These are phyloP conservation scores for Kluyveromyces wickerhamii DNA, from an alignment of 805 yeast genomes.

Conservation along the genomic window DNA sequence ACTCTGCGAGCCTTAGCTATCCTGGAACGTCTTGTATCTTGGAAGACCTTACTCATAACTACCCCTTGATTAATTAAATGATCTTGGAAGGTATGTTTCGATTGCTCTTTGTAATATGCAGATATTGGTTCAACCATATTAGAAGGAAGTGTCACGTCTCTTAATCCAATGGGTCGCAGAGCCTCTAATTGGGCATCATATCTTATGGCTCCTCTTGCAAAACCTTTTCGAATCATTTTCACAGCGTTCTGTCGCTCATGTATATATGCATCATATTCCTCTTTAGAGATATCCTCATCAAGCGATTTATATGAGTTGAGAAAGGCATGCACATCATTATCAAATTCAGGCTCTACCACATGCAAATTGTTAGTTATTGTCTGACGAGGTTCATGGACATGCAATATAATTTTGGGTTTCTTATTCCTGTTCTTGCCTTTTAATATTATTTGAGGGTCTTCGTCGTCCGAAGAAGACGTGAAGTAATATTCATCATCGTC, in stretches of 20 bases:
- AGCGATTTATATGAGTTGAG: conserved; percentile 50
- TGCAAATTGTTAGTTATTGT: conserved; percentile 56
- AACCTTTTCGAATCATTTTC: conserved; percentile 39
- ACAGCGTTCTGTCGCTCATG: conserved; percentile 42
- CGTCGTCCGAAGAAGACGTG: conserved; percentile 26
- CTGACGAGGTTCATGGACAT: conserved; percentile 36
- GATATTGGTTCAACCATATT: conserved; percentile 43
- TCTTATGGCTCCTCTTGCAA: conserved; percentile 35
- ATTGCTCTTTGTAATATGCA: conserved; percentile 29
- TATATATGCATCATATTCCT: conserved; percentile 55
- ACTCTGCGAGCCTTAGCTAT: conserved; percentile 62
- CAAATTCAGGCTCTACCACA: conserved; percentile 38
- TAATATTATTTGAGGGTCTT: conserved; percentile 8
- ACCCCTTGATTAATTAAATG: conserved; percentile 71
- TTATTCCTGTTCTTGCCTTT: conserved; percentile 12
- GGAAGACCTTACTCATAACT: conserved; percentile 59
- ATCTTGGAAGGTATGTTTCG: conserved; percentile 53
- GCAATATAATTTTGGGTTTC: conserved; percentile 28
- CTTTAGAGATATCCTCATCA: conserved; percentile 51
- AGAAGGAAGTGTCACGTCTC: conserved; percentile 31
- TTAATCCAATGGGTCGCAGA: conserved; percentile 39
- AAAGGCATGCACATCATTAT: conserved; percentile 33
- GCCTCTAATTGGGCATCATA: conserved; percentile 35
- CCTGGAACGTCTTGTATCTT: conserved; percentile 55
- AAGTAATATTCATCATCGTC: conserved; percentile 20